Conservation (phyloP, 176 grass and related monocot genomes). For the Triticum urartu region DNA sequence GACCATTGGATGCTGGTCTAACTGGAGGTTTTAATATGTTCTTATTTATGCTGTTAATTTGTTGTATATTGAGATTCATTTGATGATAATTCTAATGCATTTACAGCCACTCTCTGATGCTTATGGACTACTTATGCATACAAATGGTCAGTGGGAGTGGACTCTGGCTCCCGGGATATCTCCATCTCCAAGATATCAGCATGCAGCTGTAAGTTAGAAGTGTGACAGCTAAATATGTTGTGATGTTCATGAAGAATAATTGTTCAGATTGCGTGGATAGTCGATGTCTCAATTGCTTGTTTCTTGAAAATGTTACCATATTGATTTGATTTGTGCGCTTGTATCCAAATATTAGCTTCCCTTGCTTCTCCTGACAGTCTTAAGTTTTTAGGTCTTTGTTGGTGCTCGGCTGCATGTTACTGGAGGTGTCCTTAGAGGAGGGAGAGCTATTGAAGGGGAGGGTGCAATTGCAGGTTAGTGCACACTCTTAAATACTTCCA, state of each 20-base stretch:
- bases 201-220: slow-evolving; percentile 84
- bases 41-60: slow-evolving; percentile 10
- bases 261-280: neutral
- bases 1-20: neutral
- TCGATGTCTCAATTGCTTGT: slow-evolving; percentile 15
- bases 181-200: slow-evolving; percentile 98
- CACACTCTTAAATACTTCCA: neutral
- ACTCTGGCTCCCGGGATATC: slow-evolving; percentile 95
- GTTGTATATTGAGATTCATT: slow-evolving; percentile 1
- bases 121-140: slow-evolving; percentile 98
- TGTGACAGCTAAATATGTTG: slow-evolving; percentile 21
- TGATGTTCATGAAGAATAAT: slow-evolving; percentile 15
- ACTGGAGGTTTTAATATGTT: slow-evolving; percentile 3
- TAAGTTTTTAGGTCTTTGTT: slow-evolving; percentile 79
- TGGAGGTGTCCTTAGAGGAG: slow-evolving; percentile 95
- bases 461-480: slow-evolving; percentile 81
- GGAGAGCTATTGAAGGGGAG: slow-evolving; percentile 89
- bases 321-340: slow-evolving; percentile 28
- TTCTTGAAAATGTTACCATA: slow-evolving; percentile 16
- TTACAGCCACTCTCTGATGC: slow-evolving; percentile 89
- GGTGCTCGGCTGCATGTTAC: slow-evolving; percentile 97
- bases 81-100: slow-evolving; percentile 34
- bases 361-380: slow-evolving; percentile 44
- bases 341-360: slow-evolving; percentile 1
- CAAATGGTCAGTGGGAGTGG: slow-evolving; percentile 97